A percentile compares a stretch with the other conserved stretches of the same genome.
phyloP scores from a whole-genome alignment of 305 asterid species.

The Fraxinus latifolia region DNA sequence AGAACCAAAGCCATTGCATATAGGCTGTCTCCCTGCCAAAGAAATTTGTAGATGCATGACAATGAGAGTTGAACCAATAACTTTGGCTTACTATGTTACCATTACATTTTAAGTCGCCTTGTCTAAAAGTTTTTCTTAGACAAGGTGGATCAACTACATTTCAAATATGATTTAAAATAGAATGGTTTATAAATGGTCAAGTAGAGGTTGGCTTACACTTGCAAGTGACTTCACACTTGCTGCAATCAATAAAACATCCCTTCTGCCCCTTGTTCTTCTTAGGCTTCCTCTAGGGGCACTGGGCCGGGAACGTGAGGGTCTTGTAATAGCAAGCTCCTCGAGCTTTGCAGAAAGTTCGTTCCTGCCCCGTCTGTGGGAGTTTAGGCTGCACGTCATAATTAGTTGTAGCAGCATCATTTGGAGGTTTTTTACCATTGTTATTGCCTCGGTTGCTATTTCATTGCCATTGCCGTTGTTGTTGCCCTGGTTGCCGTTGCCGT shows the following conservation, averaged over 20 bases:
- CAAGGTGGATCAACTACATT: too few relatives aligned
- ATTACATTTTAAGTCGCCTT: too few relatives aligned
- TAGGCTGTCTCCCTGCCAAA: slow-evolving; percentile 55
- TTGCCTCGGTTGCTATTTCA: background rate
- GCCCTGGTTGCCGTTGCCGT: background rate
- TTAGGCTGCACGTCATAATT: slow-evolving; percentile 32
- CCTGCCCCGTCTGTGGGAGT: slow-evolving; percentile 37
- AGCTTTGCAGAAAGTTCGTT: slow-evolving; percentile 44
- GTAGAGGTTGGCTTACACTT: slow-evolving; percentile 29
- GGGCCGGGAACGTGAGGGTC: slow-evolving; percentile 47
- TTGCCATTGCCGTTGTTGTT: slow-evolving; percentile 11
- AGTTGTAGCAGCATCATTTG: slow-evolving; percentile 33
- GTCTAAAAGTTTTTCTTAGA: too few relatives aligned
- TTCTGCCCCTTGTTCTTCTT: slow-evolving; percentile 47
- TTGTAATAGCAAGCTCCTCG: slow-evolving; percentile 37
- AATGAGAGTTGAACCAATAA: background rate
- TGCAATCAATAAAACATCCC: slow-evolving; percentile 59
- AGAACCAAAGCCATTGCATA: slow-evolving; percentile 54
- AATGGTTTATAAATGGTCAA: background rate
- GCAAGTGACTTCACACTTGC: slow-evolving; percentile 59
- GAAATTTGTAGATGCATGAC: background rate
- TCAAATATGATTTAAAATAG: background rate
- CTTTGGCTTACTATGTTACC: background rate
- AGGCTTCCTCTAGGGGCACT: slow-evolving; percentile 60
- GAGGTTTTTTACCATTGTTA: slow-evolving; percentile 12